Conservation (phyloP, 257 asterid genomes). For the Ligustrum vulgare region DNA sequence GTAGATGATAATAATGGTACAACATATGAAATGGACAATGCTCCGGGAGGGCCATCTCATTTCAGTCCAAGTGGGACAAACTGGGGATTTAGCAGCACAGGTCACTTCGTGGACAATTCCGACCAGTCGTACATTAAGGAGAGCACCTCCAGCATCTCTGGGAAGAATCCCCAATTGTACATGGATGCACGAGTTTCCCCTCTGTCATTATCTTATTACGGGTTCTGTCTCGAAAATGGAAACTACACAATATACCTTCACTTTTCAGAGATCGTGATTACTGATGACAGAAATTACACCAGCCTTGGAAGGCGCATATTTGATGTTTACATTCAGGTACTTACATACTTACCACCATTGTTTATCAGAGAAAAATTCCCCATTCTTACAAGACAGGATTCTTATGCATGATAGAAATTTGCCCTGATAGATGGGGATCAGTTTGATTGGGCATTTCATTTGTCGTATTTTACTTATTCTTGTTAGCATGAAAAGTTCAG, state of each 20-base stretch:
- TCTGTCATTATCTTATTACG: conserved; percentile 54
- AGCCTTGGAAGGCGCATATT: conserved; percentile 78
- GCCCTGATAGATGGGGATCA: not conserved
- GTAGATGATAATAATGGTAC: conserved; percentile 25
- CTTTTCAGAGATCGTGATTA: conserved; percentile 73
- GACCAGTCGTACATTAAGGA: conserved; percentile 27
- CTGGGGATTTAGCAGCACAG: conserved; percentile 73
- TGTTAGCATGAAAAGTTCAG: not conserved
- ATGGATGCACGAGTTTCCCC: conserved; percentile 49
- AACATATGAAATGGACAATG: conserved; percentile 34
- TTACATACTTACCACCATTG: not conserved
- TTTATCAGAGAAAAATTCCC: not conserved
- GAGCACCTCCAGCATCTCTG: conserved; percentile 35
- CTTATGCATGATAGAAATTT: not conserved
- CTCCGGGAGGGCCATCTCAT: conserved; percentile 44
- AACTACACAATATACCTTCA: conserved; percentile 65
- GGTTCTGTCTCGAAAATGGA: conserved; percentile 55
- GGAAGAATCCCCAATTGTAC: conserved; percentile 39
- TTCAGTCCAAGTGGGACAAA: conserved; percentile 27
- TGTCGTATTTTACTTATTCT: not conserved
- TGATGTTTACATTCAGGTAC: conserved; percentile 74
- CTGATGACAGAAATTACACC: conserved; percentile 37
- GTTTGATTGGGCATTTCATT: not conserved
- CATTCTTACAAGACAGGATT: too few relatives aligned
- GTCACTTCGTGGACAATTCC: conserved; percentile 31